These are phyloP conservation scores for Ophiostoma ulmi DNA, from an alignment of 2,329 filamentous ascomycete species.

Conservation along the genomic window DNA sequence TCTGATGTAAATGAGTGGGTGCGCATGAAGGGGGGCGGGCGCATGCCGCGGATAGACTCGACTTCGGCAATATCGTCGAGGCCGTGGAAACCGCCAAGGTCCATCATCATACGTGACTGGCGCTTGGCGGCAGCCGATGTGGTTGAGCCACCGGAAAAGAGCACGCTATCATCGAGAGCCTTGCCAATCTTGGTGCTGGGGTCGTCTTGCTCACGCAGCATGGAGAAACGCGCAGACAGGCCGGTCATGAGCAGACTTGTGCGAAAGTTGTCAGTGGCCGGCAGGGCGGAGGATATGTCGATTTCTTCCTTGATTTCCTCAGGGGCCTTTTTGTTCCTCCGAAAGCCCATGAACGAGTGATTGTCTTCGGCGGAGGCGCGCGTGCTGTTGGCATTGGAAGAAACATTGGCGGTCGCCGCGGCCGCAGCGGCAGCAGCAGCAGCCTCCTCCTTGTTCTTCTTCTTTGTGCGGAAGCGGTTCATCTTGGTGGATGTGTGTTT, in stretches of 20 bases:
- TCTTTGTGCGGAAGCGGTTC: conserved; percentile 74
- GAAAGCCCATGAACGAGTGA: conserved; percentile 47
- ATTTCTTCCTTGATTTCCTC: conserved; percentile 55
- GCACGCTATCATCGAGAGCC: conserved; percentile 88
- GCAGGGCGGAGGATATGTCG: conserved; percentile 68
- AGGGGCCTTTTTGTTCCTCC: conserved; percentile 50
- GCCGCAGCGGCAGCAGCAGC: conserved; percentile 23
- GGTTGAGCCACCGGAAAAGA: conserved; percentile 43
- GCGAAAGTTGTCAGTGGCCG: conserved; percentile 81
- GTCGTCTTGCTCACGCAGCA: conserved; percentile 92
- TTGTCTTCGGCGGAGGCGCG: conserved; percentile 51
- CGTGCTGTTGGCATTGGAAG: conserved; percentile 18
- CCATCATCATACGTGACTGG: conserved; percentile 63
- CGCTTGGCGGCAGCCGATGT: conserved; percentile 53
- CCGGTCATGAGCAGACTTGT: conserved; percentile 96
- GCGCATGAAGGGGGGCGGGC: conserved; percentile 52
- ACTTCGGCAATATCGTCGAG: conserved; percentile 87
- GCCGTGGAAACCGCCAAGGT: conserved; percentile 59
- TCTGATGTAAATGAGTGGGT: conserved; percentile 65
- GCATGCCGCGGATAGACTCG: conserved; percentile 60
- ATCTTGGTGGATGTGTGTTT: conserved; percentile 41
- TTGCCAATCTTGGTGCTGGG: conserved; percentile 85
- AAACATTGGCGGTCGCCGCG: conserved; percentile 23
- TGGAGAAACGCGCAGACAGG: conserved; percentile 90
- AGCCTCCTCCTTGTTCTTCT: conserved; percentile 58